phyloP scores from a whole-genome alignment of 371 early-diverging fungal genomes.

The Lichtheimia hyalospora region DNA sequence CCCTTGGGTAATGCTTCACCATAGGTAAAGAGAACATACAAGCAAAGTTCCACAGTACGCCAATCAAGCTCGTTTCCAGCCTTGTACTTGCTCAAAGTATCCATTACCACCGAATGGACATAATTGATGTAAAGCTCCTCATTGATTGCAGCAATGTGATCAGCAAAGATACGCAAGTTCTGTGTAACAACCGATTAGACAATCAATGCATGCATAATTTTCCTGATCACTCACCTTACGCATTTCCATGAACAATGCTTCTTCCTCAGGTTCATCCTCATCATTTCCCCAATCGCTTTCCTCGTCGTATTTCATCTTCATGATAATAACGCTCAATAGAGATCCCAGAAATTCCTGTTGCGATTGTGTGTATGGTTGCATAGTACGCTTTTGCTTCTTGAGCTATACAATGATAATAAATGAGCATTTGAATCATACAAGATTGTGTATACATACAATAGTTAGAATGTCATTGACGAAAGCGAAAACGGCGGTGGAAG shows the following conservation, averaged over 20 bases:
- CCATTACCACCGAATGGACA: slow-evolving; percentile 60
- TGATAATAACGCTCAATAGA: slow-evolving; percentile 72
- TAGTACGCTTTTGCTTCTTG: slow-evolving; percentile 70
- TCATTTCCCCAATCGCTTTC: slow-evolving; percentile 77
- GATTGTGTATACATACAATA: slow-evolving; percentile 44
- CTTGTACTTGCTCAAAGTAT: slow-evolving; percentile 54
- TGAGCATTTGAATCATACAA: not conserved
- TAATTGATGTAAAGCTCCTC: slow-evolving; percentile 57
- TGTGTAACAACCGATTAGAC: slow-evolving; percentile 22
- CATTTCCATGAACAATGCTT: slow-evolving; percentile 74
- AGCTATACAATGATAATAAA: slow-evolving; percentile 29
- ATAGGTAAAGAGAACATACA: slow-evolving; percentile 76
- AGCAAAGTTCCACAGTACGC: slow-evolving; percentile 82
- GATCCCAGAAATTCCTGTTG: slow-evolving; percentile 71
- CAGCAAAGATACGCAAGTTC: slow-evolving; percentile 72
- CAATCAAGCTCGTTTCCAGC: slow-evolving; percentile 60
- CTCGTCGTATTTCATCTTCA: slow-evolving; percentile 89
- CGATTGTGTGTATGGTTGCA: slow-evolving; percentile 55
- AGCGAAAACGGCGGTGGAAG: slow-evolving; percentile 71
- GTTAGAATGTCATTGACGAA: slow-evolving; percentile 70
- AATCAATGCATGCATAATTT: not conserved
- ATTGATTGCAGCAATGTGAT: slow-evolving; percentile 71
- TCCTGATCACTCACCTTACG: slow-evolving; percentile 60
- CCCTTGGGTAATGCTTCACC: slow-evolving; percentile 69
- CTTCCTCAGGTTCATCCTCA: slow-evolving; percentile 78